These are phyloP conservation scores for Hypoxylon crocopeplum DNA, from an alignment of 495 filamentous ascomycete genomes.

Conservation along the genomic window DNA sequence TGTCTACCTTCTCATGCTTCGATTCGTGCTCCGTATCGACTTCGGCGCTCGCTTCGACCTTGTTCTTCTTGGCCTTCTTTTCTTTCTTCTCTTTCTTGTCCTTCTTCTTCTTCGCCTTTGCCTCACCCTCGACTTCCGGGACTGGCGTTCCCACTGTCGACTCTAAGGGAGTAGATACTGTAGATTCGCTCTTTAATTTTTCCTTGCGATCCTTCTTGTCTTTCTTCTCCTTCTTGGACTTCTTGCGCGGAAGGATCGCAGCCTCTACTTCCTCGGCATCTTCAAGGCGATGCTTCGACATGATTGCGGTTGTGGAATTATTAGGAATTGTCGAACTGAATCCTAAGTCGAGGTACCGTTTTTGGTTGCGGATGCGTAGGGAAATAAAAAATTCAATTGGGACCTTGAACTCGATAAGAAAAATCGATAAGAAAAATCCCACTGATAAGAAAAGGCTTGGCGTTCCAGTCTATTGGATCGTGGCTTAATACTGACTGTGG, in stretches of 20 bases:
- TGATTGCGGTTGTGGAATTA: conserved; percentile 1
- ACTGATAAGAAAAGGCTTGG: neutral
- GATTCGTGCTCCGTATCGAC: conserved; percentile 42
- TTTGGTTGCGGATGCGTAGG: no score
- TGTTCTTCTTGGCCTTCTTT: conserved; percentile 22
- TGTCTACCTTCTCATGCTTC: conserved; percentile 19
- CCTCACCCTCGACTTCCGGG: conserved; percentile 13
- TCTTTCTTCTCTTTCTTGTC: conserved; percentile 32
- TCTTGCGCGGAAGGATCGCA: conserved; percentile 36
- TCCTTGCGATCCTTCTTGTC: conserved; percentile 41
- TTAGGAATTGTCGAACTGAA: neutral
- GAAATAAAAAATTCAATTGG: no score
- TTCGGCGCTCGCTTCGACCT: conserved; percentile 15
- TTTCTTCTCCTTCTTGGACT: conserved; percentile 44
- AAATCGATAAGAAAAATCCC: neutral
- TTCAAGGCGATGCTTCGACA: conserved; percentile 44
- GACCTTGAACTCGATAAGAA: no score
- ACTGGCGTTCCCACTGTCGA: conserved; percentile 2
- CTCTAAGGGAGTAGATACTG: neutral
- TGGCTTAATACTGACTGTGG: no score
- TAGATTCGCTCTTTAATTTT: conserved; percentile 11
- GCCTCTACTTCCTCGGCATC: conserved; percentile 41
- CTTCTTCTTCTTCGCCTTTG: conserved; percentile 24
- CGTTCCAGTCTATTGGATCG: no score
- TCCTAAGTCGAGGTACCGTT: neutral